Base-by-base conservation (phyloP, 164 flowering plant genomes). In the Liquidambar formosana region DNA sequence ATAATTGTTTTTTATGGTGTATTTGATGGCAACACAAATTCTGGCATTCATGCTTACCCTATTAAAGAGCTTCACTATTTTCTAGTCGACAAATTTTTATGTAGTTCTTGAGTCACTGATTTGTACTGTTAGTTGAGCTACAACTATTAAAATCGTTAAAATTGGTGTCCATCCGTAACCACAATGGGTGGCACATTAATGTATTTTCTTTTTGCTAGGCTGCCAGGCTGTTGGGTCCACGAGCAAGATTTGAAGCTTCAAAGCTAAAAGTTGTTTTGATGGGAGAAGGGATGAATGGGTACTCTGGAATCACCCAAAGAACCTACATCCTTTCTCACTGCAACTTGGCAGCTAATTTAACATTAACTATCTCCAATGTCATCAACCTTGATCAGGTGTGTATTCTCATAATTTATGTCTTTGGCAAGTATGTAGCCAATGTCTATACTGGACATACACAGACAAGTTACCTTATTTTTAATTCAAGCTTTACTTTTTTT, bases 321-420 rank as follows among this genome's bases (percentile, higher is more conserved):
- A 86, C 89, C 5, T 92, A 94, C 72, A 86, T 83, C 26, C 89
- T 94, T 18, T 90, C 98, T 52, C 98, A 94, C 44, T 92, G 96
- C 73, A 97, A 94, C 78, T 75, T 90, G 64, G 92, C 98, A 0
- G 98, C 97, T 63, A 82, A 92, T 62, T 80, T 94, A 14, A 94
- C 96, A 66, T 77, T 94, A 71, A 77, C 93, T 53, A 80, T 94
- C 70, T 85, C 98, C 61, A 81, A 83, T 66, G 74, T 84, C 69
- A 89, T 94, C 84, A 81, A 75, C 65, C 78, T 80, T 51, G 90
- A 92, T 48, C 97, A 94, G 94, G 98, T 93, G 56, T 45, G 49
- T 12, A 14, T 44, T 54, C 8, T 6, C 13, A 53, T 49, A 0
- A n/a, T 18, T 60, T 59, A 21, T n/a, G n/a, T n/a, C 16, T 43